Conservation (phyloP, 768 basidiomycete genomes). For the Leccinum incarnatum region DNA sequence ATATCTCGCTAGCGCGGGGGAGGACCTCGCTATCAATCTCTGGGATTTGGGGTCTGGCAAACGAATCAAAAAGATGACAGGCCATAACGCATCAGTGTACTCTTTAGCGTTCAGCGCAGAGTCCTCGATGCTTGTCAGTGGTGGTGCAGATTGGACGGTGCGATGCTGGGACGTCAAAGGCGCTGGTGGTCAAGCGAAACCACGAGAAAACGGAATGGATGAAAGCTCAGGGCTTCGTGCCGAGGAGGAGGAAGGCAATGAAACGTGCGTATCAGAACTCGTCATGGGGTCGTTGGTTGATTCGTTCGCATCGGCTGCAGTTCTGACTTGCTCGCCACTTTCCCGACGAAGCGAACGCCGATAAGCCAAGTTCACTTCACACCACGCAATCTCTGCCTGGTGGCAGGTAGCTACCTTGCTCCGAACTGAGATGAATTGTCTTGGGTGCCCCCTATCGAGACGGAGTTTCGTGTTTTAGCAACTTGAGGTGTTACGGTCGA, state of each 20-base stretch:
- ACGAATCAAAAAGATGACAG: constrained; percentile 94
- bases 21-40: constrained; percentile 89
- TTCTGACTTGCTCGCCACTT: constrained; percentile 82
- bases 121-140: constrained; percentile 86
- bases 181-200: constrained; percentile 63
- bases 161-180: constrained; percentile 96
- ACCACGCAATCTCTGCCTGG: constrained; percentile 88
- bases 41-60: constrained; percentile 98
- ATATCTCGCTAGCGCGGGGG: constrained; percentile 89
- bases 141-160: constrained; percentile 93
- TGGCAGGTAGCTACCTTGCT: constrained; percentile 71
- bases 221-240: constrained; percentile 32
- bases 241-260: constrained; percentile 53
- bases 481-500: not conserved
- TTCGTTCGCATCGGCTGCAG: constrained; percentile 39
- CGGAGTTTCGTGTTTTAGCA: not conserved
- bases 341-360: constrained; percentile 95
- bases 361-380: constrained; percentile 93
- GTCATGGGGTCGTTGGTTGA: not conserved
- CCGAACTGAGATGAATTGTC: constrained; percentile 43
- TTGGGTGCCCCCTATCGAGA: not conserved
- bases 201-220: constrained; percentile 52
- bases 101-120: constrained; percentile 91
- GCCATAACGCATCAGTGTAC: constrained; percentile 87
- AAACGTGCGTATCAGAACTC: constrained; percentile 58